Conservation (phyloP, 2,329 filamentous ascomycete species). For the Zymoseptoria passerinii region DNA sequence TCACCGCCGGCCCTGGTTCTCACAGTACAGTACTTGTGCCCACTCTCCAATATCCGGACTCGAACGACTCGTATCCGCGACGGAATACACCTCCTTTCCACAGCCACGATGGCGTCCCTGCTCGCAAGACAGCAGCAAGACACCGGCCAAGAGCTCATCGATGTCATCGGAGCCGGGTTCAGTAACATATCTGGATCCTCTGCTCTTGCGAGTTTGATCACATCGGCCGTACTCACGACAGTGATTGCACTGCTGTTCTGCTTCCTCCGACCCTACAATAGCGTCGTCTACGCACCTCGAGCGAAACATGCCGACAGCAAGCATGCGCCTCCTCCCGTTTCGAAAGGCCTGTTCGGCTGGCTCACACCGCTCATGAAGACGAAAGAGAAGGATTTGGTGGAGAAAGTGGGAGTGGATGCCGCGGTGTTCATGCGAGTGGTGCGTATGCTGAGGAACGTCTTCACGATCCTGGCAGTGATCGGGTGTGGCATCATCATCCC, state of each 20-base stretch:
- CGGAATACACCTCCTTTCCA: background rate
- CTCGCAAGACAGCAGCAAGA: background rate
- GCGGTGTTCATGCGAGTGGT: conserved; percentile 82
- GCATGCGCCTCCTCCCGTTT: conserved; percentile 78
- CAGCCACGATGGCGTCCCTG: background rate
- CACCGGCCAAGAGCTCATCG: conserved; percentile 1
- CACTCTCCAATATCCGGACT: background rate
- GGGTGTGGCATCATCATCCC: conserved; percentile 75
- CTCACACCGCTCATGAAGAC: conserved; percentile 67
- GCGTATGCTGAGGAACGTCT: conserved; percentile 88
- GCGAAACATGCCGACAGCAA: conserved; percentile 85
- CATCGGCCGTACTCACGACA: conserved; percentile 66
- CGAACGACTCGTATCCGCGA: background rate
- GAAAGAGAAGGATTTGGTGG: conserved; percentile 66
- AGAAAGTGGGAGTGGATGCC: conserved; percentile 84
- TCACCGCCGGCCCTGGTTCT: background rate
- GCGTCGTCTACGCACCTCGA: conserved; percentile 87
- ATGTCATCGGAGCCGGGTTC: conserved; percentile 6
- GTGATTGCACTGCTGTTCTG: conserved; percentile 76
- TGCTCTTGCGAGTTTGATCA: conserved; percentile 69
- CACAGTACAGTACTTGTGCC: background rate
- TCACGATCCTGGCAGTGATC: conserved; percentile 61
- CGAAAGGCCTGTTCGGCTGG: conserved; percentile 85
- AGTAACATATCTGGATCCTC: conserved; percentile 40
- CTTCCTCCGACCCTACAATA: conserved; percentile 81